Evolutionary conservation across 169 alveolate species (phyloP).

Genomic region (Eimeria acervulina): DNA sequence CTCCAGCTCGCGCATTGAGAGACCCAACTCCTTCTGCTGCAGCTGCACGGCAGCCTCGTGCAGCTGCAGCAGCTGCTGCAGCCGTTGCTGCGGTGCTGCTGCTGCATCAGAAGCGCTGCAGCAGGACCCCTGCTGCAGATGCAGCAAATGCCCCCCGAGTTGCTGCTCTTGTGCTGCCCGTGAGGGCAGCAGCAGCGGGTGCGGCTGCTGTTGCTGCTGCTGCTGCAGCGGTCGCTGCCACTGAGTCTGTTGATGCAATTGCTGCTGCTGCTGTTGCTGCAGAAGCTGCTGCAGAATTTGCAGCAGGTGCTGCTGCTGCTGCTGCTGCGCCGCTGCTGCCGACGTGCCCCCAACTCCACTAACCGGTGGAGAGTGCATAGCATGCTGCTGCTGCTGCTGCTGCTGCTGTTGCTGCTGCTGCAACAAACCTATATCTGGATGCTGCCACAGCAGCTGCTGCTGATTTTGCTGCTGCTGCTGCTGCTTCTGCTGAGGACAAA

Average conservation of each 20-base stretch:
- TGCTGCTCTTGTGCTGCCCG: slow-evolving; percentile 16
- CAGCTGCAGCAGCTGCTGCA: slow-evolving; percentile 64
- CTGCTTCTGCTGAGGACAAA: slow-evolving; percentile 15
- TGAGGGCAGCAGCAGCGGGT: not conserved
- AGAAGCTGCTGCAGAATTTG: not conserved
- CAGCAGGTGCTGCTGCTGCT: not conserved
- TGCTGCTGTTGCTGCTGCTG: not conserved
- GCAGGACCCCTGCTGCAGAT: not conserved
- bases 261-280: not conserved
- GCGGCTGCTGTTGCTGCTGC: not conserved
- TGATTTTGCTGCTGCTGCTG: not conserved
- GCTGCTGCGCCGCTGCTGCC: not conserved
- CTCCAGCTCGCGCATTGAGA: slow-evolving; percentile 16
- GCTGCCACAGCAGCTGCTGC: not conserved
- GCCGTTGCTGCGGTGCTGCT: not conserved
- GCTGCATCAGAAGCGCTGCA: not conserved
- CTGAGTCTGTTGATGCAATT: not conserved
- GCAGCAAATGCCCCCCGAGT: not conserved
- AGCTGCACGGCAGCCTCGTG: slow-evolving; percentile 51
- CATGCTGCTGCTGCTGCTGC: not conserved
- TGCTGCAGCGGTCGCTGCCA: slow-evolving; percentile 25
- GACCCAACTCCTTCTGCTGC: slow-evolving; percentile 12
- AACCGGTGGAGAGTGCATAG: too few species aligned
- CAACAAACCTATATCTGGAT: not conserved
- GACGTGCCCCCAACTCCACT: not conserved